A percentile compares a stretch with the other conserved stretches of the same genome.
Conservation (phyloP, 768 basidiomycete species). For the Lepiota venenata region DNA sequence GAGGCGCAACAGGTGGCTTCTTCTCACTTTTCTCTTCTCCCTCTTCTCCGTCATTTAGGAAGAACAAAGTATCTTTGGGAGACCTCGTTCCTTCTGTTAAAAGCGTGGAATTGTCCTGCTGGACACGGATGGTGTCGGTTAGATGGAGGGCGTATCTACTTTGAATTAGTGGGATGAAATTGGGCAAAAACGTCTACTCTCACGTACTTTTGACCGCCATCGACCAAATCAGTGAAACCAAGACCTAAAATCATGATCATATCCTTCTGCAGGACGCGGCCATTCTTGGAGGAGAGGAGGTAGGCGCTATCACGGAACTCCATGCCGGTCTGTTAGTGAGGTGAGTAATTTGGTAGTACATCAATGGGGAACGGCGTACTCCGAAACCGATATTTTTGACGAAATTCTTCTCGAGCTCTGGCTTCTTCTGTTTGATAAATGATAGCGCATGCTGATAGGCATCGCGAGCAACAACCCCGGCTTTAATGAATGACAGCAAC, state of each 20-base stretch:
- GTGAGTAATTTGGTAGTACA: background rate
- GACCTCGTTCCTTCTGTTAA: conserved; percentile 85
- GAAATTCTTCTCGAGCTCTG: conserved; percentile 80
- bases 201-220: conserved; percentile 73
- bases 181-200: background rate
- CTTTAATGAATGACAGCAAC: conserved; percentile 71
- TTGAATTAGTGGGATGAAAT: conserved; percentile 4
- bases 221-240: conserved; percentile 81
- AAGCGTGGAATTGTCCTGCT: conserved; percentile 56
- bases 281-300: conserved; percentile 78
- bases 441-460: conserved; percentile 75
- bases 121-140: conserved; percentile 84
- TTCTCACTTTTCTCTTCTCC: conserved; percentile 59
- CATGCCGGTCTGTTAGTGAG: conserved; percentile 71
- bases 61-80: conserved; percentile 86
- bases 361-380: conserved; percentile 39
- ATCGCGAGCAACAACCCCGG: conserved; percentile 73
- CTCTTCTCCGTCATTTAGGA: conserved; percentile 62
- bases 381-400: conserved; percentile 90
- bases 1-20: conserved; percentile 46
- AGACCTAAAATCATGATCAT: conserved; percentile 87
- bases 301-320: conserved; percentile 93
- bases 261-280: conserved; percentile 61
- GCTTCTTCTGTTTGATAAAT: conserved; percentile 72
- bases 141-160: conserved; percentile 83